Evolutionary conservation across 2,329 filamentous ascomycete species (phyloP).

Genomic region (Emergomyces africanus): DNA sequence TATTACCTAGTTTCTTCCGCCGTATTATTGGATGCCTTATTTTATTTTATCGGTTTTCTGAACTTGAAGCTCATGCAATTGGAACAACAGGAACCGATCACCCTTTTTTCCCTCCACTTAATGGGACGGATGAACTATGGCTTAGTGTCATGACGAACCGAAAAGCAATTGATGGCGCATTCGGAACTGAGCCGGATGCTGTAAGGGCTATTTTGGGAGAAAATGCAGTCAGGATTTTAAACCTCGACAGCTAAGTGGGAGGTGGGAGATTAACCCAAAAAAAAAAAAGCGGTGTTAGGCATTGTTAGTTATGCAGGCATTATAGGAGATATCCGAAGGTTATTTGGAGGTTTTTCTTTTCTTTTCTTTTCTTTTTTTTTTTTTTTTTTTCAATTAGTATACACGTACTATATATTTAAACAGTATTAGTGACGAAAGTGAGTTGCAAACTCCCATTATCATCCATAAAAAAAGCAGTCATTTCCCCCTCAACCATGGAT

Average conservation of each 20-base stretch:
- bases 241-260: conserved; percentile 15
- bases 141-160: conserved; percentile 36
- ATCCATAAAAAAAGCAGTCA: neutral
- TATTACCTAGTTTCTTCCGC: neutral
- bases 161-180: conserved; percentile 29
- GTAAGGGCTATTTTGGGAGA: conserved; percentile 29
- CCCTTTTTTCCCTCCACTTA: conserved; percentile 33
- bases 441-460: neutral
- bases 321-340: neutral
- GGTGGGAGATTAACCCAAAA: neutral
- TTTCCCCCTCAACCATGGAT: neutral
- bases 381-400: neutral
- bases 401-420: neutral
- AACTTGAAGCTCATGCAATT: conserved; percentile 2
- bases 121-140: conserved; percentile 27
- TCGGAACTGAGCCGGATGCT: conserved; percentile 20
- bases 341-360: neutral
- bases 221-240: conserved; percentile 32
- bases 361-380: too few relatives aligned
- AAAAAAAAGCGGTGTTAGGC: too few relatives aligned
- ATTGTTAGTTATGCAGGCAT: neutral
- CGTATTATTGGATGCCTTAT: neutral
- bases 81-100: conserved; percentile 28
- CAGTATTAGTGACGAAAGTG: neutral
- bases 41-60: neutral